Base-by-base conservation (phyloP, 495 filamentous ascomycete species). In the Daldinia bambusicola region DNA sequence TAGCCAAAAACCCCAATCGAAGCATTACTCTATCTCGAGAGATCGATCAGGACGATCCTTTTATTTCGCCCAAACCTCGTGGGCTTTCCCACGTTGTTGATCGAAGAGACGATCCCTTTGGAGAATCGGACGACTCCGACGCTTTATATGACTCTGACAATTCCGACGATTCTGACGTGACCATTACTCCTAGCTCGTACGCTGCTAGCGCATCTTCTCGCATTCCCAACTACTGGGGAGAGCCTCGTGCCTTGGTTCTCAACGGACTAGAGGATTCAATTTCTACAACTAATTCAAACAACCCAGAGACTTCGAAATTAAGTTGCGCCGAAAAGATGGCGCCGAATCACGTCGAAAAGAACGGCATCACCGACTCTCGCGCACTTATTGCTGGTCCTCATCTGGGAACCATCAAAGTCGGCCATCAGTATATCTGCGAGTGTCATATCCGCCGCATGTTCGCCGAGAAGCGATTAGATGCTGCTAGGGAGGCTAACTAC, bases 381-480 rank as follows among this genome's bases (percentile, higher is more conserved):
- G 34, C 6, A 10, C 7, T 32, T 43, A 31, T 20, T 37, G 52
- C 22, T 40, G 82, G 82, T 3, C 82, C 82, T 10, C 77, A 74
- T 9, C 74, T 81, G 6, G 82, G 82, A 57, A 73, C 77, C 34
- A 76, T 78, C 14, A 77, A 74, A 50, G 80, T 80, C 36, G 77
- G 79, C 18, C 75, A 77, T n/a, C 81, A 80, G 67, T 84, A 79
- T 67, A 76, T 74, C 59, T 75, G 73, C 52, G 82, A 83, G 60
- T 77, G 78, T 63, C 67, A 59, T 38, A 70, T 84, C 16, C 78
- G 76, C 18, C 80, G 78, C 38, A 77, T 76, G 72, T 76, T 81
- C 34, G 71, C 62, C 64, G 76, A 75, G 40, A 80, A 77, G 20
- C 77, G 78, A 37, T 76, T 78, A 55, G 80, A 84, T 57, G 72